Evolutionary conservation across 2,329 filamentous ascomycete species (phyloP).

Genomic region (Calonectria naviculata): DNA sequence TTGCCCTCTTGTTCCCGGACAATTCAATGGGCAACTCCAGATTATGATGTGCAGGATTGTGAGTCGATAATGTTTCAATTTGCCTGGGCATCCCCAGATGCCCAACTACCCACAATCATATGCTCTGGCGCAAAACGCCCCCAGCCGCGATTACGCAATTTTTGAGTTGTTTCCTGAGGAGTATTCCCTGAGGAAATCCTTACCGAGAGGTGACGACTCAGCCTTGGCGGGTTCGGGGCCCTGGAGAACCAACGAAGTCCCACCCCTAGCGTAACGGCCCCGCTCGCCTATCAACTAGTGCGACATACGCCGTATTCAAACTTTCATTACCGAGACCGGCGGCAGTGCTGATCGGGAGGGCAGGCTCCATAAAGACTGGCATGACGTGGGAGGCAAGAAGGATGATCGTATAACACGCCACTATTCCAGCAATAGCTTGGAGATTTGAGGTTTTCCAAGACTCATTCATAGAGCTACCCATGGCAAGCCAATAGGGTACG

Average conservation of each 20-base stretch:
- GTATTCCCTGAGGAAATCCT: background rate
- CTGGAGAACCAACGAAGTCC: background rate
- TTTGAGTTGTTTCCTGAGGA: background rate
- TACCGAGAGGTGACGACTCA: background rate
- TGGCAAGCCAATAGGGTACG: background rate
- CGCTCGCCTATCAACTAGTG: background rate
- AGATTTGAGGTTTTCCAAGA: background rate
- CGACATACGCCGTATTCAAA: background rate
- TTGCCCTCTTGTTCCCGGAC: background rate
- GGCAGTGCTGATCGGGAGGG: too few species aligned
- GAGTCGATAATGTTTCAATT: too few species aligned
- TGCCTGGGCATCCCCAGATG: too few species aligned
- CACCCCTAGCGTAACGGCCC: background rate
- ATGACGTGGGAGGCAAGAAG: background rate
- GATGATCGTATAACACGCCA: background rate
- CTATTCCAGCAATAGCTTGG: background rate
- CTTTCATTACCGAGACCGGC: too few species aligned
- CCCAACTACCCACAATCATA: background rate
- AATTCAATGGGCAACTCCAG: background rate
- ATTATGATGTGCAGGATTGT: too few species aligned
- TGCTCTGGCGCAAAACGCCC: background rate
- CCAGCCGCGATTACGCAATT: background rate
- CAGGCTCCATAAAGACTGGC: background rate
- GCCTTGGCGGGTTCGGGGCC: background rate
- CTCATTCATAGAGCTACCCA: background rate